Percentiles rank a stretch among this genome's conserved stretches.
phyloP scores from a whole-genome alignment of 176 grass and related monocot species.

The Aegilops speltoides region DNA sequence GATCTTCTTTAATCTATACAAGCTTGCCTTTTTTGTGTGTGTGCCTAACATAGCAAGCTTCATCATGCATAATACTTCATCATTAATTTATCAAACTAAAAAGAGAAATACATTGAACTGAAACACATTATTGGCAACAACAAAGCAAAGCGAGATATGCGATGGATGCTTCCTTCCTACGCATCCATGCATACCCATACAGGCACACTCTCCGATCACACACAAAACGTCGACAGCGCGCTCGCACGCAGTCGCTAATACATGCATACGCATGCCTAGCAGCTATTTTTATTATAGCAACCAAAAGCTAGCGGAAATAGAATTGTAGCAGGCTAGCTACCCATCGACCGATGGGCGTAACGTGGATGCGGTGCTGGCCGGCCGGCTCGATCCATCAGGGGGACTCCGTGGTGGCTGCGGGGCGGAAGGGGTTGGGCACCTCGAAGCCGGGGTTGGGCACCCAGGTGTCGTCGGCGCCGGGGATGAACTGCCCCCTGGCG shows the following conservation, averaged over 20 bases:
- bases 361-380: neutral
- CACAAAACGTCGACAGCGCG: neutral
- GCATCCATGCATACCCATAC: slow-evolving; percentile 14
- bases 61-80: neutral
- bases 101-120: neutral
- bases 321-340: neutral
- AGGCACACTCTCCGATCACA: neutral
- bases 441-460: slow-evolving; percentile 87
- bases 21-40: neutral
- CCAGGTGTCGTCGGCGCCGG: slow-evolving; percentile 79
- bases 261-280: neutral
- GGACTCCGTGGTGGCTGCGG: slow-evolving; percentile 11
- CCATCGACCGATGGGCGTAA: neutral
- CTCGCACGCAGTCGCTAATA: neutral
- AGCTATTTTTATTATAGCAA: slow-evolving; percentile 1
- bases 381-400: slow-evolving; percentile 20
- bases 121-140: neutral
- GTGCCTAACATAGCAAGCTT: neutral
- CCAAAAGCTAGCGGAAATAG: neutral
- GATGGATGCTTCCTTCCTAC: slow-evolving; percentile 21
- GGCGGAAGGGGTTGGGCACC: slow-evolving; percentile 75
- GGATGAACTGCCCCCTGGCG: slow-evolving; percentile 44
- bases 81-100: neutral
- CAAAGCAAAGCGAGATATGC: neutral
- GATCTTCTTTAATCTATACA: neutral